phyloP scores from a whole-genome alignment of 2,329 filamentous ascomycete species.

The Pyricularia sp. region DNA sequence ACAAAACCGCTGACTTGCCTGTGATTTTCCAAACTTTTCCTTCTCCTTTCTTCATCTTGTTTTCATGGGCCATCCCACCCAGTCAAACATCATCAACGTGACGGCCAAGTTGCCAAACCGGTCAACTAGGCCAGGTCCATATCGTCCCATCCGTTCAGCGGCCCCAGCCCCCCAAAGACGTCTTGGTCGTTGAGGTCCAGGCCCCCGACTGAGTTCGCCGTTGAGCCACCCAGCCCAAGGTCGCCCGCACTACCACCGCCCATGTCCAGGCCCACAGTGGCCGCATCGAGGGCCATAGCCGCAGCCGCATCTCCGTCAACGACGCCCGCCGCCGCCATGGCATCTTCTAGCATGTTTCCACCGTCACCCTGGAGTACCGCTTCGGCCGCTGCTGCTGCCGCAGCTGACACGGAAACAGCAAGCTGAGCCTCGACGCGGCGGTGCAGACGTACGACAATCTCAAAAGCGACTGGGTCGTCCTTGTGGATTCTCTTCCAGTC shows the following conservation, averaged over 20 bases:
- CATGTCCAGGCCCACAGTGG: neutral
- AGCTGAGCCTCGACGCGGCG: constrained; percentile 59
- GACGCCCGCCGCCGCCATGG: neutral
- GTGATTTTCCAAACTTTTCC: neutral
- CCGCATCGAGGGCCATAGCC: constrained; percentile 6
- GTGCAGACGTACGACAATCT: constrained; percentile 53
- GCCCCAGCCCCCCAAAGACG: constrained; percentile 14
- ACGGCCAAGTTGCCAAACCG: neutral
- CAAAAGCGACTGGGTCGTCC: constrained; percentile 43
- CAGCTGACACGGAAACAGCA: constrained; percentile 17
- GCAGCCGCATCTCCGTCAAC: neutral
- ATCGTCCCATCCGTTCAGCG: constrained; percentile 14
- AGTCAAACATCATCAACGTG: neutral
- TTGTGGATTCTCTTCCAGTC: constrained; percentile 47
- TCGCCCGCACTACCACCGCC: neutral
- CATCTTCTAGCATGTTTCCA: constrained; percentile 3
- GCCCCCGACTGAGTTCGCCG: constrained; percentile 7
- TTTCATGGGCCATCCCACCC: neutral
- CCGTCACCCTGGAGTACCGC: neutral
- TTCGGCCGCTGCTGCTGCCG: constrained; percentile 3
- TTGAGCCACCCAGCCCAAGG: constrained; percentile 7
- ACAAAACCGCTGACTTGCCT: neutral
- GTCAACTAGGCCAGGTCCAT: constrained; percentile 6
- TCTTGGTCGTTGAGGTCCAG: constrained; percentile 11
- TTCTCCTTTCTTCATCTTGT: neutral